phyloP scores from a whole-genome alignment of 331 rosid genomes.

The Telfairia occidentalis region DNA sequence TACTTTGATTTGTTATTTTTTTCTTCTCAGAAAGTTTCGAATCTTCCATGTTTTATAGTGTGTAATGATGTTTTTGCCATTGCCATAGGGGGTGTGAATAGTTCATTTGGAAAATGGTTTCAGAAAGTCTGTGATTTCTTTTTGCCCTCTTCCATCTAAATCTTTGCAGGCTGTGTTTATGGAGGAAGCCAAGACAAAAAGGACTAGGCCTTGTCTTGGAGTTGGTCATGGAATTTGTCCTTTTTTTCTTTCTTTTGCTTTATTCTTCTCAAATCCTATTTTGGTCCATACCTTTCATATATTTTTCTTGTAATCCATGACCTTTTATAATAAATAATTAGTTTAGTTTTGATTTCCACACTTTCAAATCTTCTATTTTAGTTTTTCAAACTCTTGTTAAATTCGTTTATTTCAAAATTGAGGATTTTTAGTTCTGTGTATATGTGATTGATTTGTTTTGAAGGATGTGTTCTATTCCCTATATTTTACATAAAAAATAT shows the following conservation, averaged over 20 bases:
- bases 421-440: too few relatives aligned
- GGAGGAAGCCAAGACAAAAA: neutral
- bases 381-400: neutral
- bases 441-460: too few relatives aligned
- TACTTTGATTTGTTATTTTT: constrained; percentile 13
- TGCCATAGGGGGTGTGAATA: neutral
- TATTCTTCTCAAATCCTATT: too few relatives aligned
- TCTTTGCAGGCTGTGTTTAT: neutral
- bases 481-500: neutral
- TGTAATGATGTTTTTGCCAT: neutral
- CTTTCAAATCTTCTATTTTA: neutral
- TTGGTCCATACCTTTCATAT: too few relatives aligned
- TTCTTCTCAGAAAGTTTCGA: neutral
- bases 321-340: too few relatives aligned
- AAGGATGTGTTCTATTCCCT: neutral
- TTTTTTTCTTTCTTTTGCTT: neutral
- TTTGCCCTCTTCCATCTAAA: neutral
- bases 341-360: too few relatives aligned
- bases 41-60: neutral
- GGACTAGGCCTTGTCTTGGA: neutral
- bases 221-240: neutral
- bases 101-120: neutral
- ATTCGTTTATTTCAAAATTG: too few relatives aligned
- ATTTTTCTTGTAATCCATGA: too few relatives aligned
- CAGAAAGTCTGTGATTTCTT: neutral